Evolutionary conservation across 352 stramenopile species (phyloP), one percentile per base, ranked within the genome.

Genomic region (Phytophthora ohioensis): DNA sequence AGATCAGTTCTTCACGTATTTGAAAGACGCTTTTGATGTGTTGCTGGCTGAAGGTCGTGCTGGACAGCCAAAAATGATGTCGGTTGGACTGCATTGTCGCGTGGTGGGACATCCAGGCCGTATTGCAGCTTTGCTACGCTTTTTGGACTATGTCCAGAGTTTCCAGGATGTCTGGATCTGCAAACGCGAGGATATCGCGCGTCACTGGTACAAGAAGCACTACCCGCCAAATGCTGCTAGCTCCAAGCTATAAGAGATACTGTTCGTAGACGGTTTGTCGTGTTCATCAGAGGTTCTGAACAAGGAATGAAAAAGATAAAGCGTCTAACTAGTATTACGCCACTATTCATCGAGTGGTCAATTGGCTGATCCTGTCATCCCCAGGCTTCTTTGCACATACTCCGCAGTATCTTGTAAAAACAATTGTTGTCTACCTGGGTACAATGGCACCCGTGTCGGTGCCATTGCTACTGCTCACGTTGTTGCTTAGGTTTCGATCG

Each of bases 11-110:
- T 95, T 88, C 71, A 92, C 86, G 12, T 97, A 98, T 76, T 81
- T 99, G 55, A 98, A 98, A 41, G 90, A 97, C 56, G 73, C 90
- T 15, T 92, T 97, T 57, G 90, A 97, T 55, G 85, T 93, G 57
- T 66, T 96, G 55, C 76, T 98, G n/a, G 82, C 91, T 32, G 96
- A 99, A 80, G 95, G 94, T 30, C 84, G 81, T 42, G 75, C 69
- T 30, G 95, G 95, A 27, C 68, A 82, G 36, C 87, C 92, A 7
- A 98, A 98, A 78, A 98, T 99, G 95, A 98, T 98, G 94, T 98
- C 88, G 3, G 89, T 99, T 5, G 95, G 95, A 2, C 79, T 98
- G 39, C 96, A 98, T 67, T 98, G 95, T 73, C 91, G 95, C 52
- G 74, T 94, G n/a, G 84, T 98, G 17, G 93, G 87, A 21, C 85